A percentile compares a stretch with the other conserved stretches of the same genome.
Conservation (phyloP, 306 rosid genomes). For the Gynostemma pentaphyllum region DNA sequence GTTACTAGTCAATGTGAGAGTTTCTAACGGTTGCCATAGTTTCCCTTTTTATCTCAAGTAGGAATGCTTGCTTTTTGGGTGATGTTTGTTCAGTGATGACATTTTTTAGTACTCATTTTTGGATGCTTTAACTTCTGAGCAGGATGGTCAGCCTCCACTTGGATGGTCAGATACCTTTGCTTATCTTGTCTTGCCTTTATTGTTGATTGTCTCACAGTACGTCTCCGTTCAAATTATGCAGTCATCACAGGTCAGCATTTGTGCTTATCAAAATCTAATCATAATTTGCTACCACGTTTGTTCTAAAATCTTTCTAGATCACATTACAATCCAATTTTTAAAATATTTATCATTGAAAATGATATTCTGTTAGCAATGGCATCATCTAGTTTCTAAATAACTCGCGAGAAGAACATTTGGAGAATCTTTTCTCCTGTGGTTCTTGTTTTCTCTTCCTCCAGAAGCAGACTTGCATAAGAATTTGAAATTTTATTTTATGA, state of each 20-base stretch:
- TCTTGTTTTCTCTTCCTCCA: no score
- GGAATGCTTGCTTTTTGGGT: background rate
- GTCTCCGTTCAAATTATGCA: constrained; percentile 95
- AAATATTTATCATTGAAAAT: background rate
- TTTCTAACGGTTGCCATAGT: background rate
- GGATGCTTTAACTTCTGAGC: constrained; percentile 22
- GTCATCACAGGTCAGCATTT: constrained; percentile 72
- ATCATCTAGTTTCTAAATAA: no score
- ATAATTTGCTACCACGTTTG: background rate
- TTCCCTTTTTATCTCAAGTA: constrained; percentile 6
- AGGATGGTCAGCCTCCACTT: constrained; percentile 99
- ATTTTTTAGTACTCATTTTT: constrained; percentile 1
- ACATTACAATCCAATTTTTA: background rate
- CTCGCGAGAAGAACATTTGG: background rate
- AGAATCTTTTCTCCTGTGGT: background rate
- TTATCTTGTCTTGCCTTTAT: constrained; percentile 85
- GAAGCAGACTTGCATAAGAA: no score
- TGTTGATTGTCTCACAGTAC: constrained; percentile 76
- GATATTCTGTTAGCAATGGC: background rate
- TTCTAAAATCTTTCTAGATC: background rate
- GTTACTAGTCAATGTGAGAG: background rate
- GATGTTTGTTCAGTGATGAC: background rate
- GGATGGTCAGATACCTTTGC: constrained; percentile 98
- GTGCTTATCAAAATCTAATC: background rate
- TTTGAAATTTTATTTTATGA: background rate